Evolutionary conservation across 2,329 filamentous ascomycete genomes (phyloP), one percentile per base, ranked within the genome.

Genomic region (Acrodontium crateriforme): DNA sequence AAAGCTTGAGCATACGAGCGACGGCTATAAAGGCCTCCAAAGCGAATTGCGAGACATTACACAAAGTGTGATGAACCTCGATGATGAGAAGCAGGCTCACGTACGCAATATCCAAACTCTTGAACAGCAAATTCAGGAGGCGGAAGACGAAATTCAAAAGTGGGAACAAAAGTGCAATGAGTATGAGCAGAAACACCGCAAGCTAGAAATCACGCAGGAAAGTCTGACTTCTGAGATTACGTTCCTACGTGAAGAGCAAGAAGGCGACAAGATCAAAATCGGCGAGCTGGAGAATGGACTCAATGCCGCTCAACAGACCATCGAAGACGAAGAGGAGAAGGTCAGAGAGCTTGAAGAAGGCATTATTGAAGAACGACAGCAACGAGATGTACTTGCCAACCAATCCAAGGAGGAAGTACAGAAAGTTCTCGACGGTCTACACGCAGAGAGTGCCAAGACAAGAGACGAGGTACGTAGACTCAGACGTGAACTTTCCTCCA

Each of bases 201-300:
- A 85, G 29, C 66, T 95, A 3, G 77, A 79, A 3, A 82, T 98
- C 17, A 85, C 95, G 49, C 78, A 87, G 39, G 89, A 98, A 55
- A 92, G 82, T 4, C 78, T 79, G 31, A 87, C 94, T 45, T 78
- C 78, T 34, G 89, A 98, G 54, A 91, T 95, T 55, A 76, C 81
- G 1, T 98, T 98, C 66, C 56, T 98, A 27, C 76, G 89, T 2
- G 89, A 98, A 50, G 89, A 98, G 59, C 89, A 98, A 54, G 89
- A 98, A 55, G 73, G 71, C 11, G 89, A 98, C 62, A 98, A 98
- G 66, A 92, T 98, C 51, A 85, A 84, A 56, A 95, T 98, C 45
- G 83, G 87, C 19, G 84, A 95, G 47, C 65, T 95, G 6, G 85
- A 95, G 49, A 80, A 82, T 6, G 74, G 77, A 9, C 60, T 94